phyloP scores from a whole-genome alignment of 768 basidiomycete genomes.

The Phylloporus scabripes region DNA sequence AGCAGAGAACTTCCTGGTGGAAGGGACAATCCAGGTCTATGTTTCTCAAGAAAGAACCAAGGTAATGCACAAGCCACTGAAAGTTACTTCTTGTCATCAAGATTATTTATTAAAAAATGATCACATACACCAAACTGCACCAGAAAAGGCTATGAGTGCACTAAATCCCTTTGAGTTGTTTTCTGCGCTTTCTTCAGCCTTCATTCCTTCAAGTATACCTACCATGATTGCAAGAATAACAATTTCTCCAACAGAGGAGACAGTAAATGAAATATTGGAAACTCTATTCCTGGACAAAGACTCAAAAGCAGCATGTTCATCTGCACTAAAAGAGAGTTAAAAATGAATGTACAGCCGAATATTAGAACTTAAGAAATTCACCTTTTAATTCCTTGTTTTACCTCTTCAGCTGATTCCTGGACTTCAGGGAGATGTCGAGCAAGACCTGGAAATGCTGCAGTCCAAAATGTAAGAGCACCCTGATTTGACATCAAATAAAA shows the following conservation, averaged over 20 bases:
- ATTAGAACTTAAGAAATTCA: slow-evolving; percentile 16
- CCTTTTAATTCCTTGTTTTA: slow-evolving; percentile 43
- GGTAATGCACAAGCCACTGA: slow-evolving; percentile 62
- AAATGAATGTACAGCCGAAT: not conserved
- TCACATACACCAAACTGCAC: slow-evolving; percentile 64
- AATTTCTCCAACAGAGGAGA: slow-evolving; percentile 67
- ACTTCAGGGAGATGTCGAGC: slow-evolving; percentile 67
- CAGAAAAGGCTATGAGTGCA: slow-evolving; percentile 71
- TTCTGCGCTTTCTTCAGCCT: slow-evolving; percentile 54
- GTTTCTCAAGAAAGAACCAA: slow-evolving; percentile 69
- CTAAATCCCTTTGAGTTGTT: slow-evolving; percentile 76
- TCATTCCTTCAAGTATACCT: slow-evolving; percentile 64
- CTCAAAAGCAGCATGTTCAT: slow-evolving; percentile 50
- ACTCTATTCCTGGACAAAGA: slow-evolving; percentile 68
- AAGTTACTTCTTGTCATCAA: not conserved
- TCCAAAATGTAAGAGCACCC: slow-evolving; percentile 76
- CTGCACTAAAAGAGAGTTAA: slow-evolving; percentile 25
- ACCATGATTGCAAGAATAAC: slow-evolving; percentile 67
- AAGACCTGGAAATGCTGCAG: slow-evolving; percentile 75
- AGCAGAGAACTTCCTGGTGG: slow-evolving; percentile 51
- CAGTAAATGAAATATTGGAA: slow-evolving; percentile 68
- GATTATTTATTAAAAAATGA: not conserved
- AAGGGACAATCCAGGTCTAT: slow-evolving; percentile 56
- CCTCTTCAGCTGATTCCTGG: slow-evolving; percentile 42
- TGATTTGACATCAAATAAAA: slow-evolving; percentile 19